phyloP scores from a whole-genome alignment of 208 protist genomes.

The Crithidia fasciculata region DNA sequence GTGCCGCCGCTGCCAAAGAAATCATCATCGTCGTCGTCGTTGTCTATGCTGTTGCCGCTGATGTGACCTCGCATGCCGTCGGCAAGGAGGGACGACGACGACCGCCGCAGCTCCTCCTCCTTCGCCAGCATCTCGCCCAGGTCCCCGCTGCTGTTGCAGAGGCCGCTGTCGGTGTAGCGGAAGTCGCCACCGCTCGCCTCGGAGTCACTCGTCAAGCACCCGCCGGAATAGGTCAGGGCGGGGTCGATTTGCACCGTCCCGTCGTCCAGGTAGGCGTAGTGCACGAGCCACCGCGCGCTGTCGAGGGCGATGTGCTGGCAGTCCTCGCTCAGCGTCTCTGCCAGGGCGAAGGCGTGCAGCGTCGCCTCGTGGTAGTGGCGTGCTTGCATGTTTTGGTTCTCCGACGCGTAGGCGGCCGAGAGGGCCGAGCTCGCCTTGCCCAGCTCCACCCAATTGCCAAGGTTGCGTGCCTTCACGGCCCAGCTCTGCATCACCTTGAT shows the following conservation, averaged over 20 bases:
- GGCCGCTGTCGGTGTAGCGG: slow-evolving; percentile 36
- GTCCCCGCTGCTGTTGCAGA: slow-evolving; percentile 76
- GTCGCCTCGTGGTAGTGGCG: slow-evolving; percentile 65
- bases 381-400: slow-evolving; percentile 63
- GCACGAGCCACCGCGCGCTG: slow-evolving; percentile 83
- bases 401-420: slow-evolving; percentile 62
- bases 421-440: slow-evolving; percentile 72
- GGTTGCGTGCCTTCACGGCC: slow-evolving; percentile 70
- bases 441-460: slow-evolving; percentile 67
- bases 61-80: slow-evolving; percentile 8
- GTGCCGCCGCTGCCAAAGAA: slow-evolving; percentile 11
- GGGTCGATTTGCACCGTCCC: slow-evolving; percentile 64
- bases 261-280: slow-evolving; percentile 83
- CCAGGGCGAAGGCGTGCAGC: slow-evolving; percentile 53
- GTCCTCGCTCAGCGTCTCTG: slow-evolving; percentile 38
- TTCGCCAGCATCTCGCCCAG: slow-evolving; percentile 60
- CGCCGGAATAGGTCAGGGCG: slow-evolving; percentile 19
- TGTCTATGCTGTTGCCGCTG: not conserved
- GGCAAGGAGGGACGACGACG: slow-evolving; percentile 21
- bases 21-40: slow-evolving; percentile 29
- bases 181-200: slow-evolving; percentile 26
- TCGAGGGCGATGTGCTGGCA: slow-evolving; percentile 54
- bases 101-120: slow-evolving; percentile 54
- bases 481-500: slow-evolving; percentile 83
- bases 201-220: slow-evolving; percentile 26